Evolutionary conservation across 2,329 filamentous ascomycete genomes (phyloP).

Genomic region (Immersiporthe knoxdaviesiana): DNA sequence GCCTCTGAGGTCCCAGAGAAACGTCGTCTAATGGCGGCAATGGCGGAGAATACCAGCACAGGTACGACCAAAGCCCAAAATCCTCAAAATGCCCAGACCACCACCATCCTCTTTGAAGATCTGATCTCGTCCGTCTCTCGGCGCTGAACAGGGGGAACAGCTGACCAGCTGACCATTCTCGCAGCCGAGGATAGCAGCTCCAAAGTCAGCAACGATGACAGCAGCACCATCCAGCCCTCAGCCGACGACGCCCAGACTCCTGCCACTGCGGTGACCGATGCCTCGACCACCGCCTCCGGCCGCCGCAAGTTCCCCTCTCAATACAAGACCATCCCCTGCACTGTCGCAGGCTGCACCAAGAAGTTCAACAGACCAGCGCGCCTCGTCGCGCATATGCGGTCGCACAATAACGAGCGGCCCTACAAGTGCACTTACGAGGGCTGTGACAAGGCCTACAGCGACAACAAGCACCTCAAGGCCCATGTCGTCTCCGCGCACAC

Average conservation of each 20-base stretch:
- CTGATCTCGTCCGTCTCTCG: neutral
- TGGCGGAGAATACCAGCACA: slow-evolving; percentile 11
- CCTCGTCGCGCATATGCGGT: slow-evolving; percentile 71
- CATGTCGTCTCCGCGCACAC: slow-evolving; percentile 84
- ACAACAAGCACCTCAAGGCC: slow-evolving; percentile 82
- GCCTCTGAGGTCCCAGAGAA: slow-evolving; percentile 7
- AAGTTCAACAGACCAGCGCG: slow-evolving; percentile 86
- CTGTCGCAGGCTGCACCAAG: slow-evolving; percentile 74
- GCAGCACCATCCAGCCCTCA: neutral
- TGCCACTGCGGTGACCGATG: slow-evolving; percentile 13
- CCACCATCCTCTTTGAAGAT: neutral
- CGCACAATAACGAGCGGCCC: slow-evolving; percentile 83
- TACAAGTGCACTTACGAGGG: slow-evolving; percentile 71
- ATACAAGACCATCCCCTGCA: slow-evolving; percentile 77
- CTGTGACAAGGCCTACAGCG: slow-evolving; percentile 84
- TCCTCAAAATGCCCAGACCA: neutral
- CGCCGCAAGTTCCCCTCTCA: slow-evolving; percentile 65
- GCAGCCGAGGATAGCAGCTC: slow-evolving; percentile 20
- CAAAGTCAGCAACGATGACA: slow-evolving; percentile 4
- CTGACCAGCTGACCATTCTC: slow-evolving; percentile 12
- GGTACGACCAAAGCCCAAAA: neutral
- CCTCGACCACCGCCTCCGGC: slow-evolving; percentile 23
- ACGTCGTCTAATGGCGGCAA: slow-evolving; percentile 8
- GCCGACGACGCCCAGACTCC: slow-evolving; percentile 19
- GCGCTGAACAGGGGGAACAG: neutral